Percentiles rank a stretch among this genome's conserved stretches.
These are phyloP conservation scores for Rhizopus sp. DNA, from an alignment of 371 early-diverging fungal genomes.

Conservation along the genomic window DNA sequence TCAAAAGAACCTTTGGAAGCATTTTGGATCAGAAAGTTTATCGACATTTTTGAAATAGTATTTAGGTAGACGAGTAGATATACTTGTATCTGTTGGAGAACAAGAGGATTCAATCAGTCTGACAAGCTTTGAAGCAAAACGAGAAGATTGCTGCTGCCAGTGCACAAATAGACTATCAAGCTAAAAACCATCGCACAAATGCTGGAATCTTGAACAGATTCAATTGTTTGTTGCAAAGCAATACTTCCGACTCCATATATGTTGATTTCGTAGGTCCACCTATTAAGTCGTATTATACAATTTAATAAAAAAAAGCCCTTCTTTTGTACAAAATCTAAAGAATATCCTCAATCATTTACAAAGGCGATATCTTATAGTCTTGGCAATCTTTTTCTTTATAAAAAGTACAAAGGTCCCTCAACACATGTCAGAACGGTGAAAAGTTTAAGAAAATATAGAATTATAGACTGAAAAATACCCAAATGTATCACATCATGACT, in stretches of 20 bases:
- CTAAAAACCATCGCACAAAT: not conserved
- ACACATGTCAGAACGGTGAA: too few species aligned
- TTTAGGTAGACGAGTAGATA: not conserved
- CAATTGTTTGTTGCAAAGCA: too few species aligned
- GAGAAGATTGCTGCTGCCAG: not conserved
- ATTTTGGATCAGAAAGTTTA: not conserved
- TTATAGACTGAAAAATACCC: too few species aligned
- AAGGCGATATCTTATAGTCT: not conserved
- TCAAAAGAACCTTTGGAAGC: too few species aligned
- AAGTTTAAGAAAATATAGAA: too few species aligned
- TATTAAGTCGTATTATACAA: too few species aligned
- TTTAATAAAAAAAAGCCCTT: too few species aligned
- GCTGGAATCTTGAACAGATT: not conserved
- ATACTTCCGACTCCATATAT: not conserved
- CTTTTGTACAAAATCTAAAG: not conserved
- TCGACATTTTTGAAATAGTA: not conserved
- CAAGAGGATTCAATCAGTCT: not conserved
- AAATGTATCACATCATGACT: too few species aligned
- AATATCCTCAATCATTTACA: too few species aligned
- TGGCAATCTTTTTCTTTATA: not conserved
- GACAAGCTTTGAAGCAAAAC: not conserved
- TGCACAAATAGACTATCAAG: not conserved
- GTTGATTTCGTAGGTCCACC: not conserved
- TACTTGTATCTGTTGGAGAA: not conserved
- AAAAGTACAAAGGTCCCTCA: too few species aligned